Base-by-base conservation (phyloP, 441 rosid genomes). In the Lepidium campestre region DNA sequence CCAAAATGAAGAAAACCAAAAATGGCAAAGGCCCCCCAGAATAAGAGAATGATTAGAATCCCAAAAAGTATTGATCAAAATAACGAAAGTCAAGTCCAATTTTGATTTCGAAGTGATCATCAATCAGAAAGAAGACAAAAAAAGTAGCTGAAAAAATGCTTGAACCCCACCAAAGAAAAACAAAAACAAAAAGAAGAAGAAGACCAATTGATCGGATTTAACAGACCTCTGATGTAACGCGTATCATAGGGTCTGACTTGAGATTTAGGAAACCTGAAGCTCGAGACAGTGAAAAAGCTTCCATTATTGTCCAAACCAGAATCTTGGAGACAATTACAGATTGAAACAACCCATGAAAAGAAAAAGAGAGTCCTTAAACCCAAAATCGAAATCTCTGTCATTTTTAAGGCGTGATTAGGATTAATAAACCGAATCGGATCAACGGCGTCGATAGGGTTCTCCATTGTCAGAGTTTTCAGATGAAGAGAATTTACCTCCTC, bases 141-240 rank as follows among this genome's bases (percentile, higher is more conserved):
- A 35, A 36, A 55, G 5, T 3, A 55, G 29, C 27, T 34, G 36
- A 61, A 55, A 15, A 57, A 22, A 1, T 25, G 53, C 18, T 31
- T 23, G 34, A 55, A 59, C 41, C 55, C 20, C 12, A 56, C 29
- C 29, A 36, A 54, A 34, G 27, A 4, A 20, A 10, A 9, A 34
- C 50, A 4, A 20, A 10, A 9, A 18, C 4, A 10, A 45, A 10
- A 45, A 9, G 2, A 45, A 44, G 11, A 9, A 45, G 12, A 52
- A 15, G 4, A 27, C 3, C 8, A 52, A 32, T 15, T 34, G 12
- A 55, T 57, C 19, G 14, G 47, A 37, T 4, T 3, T 2, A 32
- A 61, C 74, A 20, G 48, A 90, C 98, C 97, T 85, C 98, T 85
- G 52, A 90, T 83, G 74, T 90, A 90, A 56, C 91, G 91, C 62